Base-by-base conservation (phyloP, 1,284 basidiomycete species). In the Schizophyllum commune region DNA sequence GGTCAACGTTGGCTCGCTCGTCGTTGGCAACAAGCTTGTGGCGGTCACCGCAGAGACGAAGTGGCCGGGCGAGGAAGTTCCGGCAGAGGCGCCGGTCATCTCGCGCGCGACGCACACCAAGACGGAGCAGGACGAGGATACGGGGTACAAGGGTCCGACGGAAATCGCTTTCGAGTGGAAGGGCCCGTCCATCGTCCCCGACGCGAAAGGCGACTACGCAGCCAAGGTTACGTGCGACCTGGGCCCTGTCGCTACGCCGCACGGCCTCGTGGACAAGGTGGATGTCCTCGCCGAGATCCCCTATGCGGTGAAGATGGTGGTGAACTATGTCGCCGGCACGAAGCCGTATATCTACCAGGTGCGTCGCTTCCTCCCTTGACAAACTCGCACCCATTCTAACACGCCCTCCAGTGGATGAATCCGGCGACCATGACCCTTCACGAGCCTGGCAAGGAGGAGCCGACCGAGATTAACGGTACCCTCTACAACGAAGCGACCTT, bases 261-360 rank as follows among this genome's bases (percentile, higher is more conserved):
- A 87, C 55, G 96, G 96, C 0, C 76, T 99, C 70, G 85, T 99
- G 56, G 95, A 98, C 75, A 98, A 98, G 79, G 94, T 99, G 17
- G 96, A 99, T 69, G 88, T 99, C 1, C 82, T 99, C 17, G 94
- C 91, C 4, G 96, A 99, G 78, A 95, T 99, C 68, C 97, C 97
- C 7, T 89, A 91, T 66, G 86, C 97, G 62, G 77, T 96, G 68
- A 92, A 93, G 77, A 86, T 92, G 71, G 84, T 94, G 66, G 89
- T 96, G 65, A 94, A 89, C 72, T 95, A 94, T 68, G 92, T 94
- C 33, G 89, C 94, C 47, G 91, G 93, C 33, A 92, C 93, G 47
- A 95, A 96, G 74, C 94, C 94, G 1, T 96, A 89, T 72, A 91
- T 96, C 69, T 96, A 96, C 72, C 93, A 94, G 81, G 92, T 89